These are phyloP conservation scores for Fusarium burgessii DNA, from an alignment of 2,329 filamentous ascomycete species.

Conservation along the genomic window DNA sequence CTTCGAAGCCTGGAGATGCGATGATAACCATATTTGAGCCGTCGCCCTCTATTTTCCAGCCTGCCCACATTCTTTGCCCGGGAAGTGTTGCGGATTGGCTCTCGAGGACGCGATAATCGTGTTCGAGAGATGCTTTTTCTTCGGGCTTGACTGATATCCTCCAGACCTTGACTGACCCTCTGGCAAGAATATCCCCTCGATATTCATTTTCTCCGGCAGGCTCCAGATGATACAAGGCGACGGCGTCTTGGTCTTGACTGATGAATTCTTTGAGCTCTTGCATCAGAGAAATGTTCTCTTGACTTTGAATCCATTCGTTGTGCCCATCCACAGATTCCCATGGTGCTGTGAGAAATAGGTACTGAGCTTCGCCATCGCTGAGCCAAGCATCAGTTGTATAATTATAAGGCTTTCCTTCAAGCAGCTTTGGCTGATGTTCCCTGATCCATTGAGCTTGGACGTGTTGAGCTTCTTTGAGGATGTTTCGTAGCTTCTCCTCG, in stretches of 20 bases:
- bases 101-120: slow-evolving; percentile 52
- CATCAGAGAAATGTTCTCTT: slow-evolving; percentile 55
- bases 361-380: slow-evolving; percentile 51
- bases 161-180: slow-evolving; percentile 52
- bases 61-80: slow-evolving; percentile 52
- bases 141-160: slow-evolving; percentile 49
- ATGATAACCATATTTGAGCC: slow-evolving; percentile 56
- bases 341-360: slow-evolving; percentile 58
- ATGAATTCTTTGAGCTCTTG: slow-evolving; percentile 51
- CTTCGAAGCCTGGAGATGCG: slow-evolving; percentile 52
- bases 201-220: slow-evolving; percentile 47
- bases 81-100: slow-evolving; percentile 47
- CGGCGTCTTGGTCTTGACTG: slow-evolving; percentile 46
- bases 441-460: slow-evolving; percentile 57
- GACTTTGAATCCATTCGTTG: slow-evolving; percentile 57
- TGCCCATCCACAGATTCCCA: slow-evolving; percentile 60
- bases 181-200: slow-evolving; percentile 42
- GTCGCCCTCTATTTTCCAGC: slow-evolving; percentile 57
- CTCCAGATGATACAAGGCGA: slow-evolving; percentile 58
- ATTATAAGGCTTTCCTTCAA: slow-evolving; percentile 46
- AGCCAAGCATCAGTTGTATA: slow-evolving; percentile 53
- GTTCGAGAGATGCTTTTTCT: slow-evolving; percentile 50
- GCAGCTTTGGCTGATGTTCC: slow-evolving; percentile 52
- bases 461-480: slow-evolving; percentile 49
- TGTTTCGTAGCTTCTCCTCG: slow-evolving; percentile 50